These are phyloP conservation scores for Aegilops umbellulata DNA, from an alignment of 176 grass and related monocot genomes.

Conservation along the genomic window DNA sequence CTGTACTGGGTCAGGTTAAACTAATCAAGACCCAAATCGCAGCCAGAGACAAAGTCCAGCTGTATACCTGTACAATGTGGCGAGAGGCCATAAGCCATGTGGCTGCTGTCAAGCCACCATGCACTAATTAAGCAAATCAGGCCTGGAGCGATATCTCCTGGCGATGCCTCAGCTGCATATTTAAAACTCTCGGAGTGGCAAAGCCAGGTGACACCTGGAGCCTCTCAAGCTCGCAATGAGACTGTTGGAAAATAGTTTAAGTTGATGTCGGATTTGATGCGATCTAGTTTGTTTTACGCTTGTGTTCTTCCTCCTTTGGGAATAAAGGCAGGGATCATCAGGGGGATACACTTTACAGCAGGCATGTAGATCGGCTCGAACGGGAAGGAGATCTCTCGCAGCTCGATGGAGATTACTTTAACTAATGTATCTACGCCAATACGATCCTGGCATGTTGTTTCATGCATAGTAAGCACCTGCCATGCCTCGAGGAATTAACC, in stretches of 20 bases:
- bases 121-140: constrained; percentile 1
- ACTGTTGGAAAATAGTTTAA: constrained; percentile 19
- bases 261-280: constrained; percentile 18
- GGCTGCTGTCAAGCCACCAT: constrained; percentile 42
- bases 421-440: background rate
- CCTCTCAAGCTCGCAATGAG: background rate
- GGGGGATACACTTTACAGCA: constrained; percentile 37
- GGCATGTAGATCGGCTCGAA: constrained; percentile 27
- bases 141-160: constrained; percentile 31
- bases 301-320: constrained; percentile 43
- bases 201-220: constrained; percentile 28
- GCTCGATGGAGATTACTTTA: background rate
- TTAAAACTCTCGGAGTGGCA: background rate
- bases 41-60: constrained; percentile 14
- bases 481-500: background rate
- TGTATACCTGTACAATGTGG: constrained; percentile 13
- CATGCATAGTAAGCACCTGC: background rate
- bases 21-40: constrained; percentile 17
- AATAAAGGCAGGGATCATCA: constrained; percentile 39
- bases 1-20: background rate
- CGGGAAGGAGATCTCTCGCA: constrained; percentile 15
- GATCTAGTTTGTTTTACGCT: constrained; percentile 42
- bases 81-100: constrained; percentile 30
- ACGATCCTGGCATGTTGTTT: constrained; percentile 8
- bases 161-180: constrained; percentile 38